A percentile compares a stretch with the other conserved stretches of the same genome.
These are phyloP conservation scores for Taphrina deformans DNA, from an alignment of 1,139 yeast species.

Conservation along the genomic window DNA sequence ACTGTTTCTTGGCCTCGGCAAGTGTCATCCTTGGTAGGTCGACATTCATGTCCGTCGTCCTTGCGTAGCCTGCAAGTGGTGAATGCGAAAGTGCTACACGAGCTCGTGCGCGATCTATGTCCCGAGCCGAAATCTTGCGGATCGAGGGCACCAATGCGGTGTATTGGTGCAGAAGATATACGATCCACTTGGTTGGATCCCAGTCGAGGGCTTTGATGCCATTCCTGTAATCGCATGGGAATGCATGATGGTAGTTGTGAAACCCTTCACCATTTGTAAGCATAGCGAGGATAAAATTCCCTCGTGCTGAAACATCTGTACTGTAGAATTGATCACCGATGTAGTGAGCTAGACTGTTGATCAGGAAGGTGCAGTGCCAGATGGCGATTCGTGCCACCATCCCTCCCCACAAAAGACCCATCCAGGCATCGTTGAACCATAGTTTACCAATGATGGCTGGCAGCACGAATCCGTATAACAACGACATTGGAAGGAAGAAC, in stretches of 20 bases:
- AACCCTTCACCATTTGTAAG: slow-evolving; percentile 99
- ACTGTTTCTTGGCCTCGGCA: slow-evolving; percentile 69
- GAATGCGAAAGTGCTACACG: slow-evolving; percentile 66
- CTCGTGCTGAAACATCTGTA: slow-evolving; percentile 98
- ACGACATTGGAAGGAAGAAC: slow-evolving; percentile 73
- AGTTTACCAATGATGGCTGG: slow-evolving; percentile 78
- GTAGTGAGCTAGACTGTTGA: slow-evolving; percentile 97
- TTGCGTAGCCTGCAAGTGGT: not conserved
- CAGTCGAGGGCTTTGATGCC: slow-evolving; percentile 98
- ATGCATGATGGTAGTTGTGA: slow-evolving; percentile 99
- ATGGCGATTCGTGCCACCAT: slow-evolving; percentile 75
- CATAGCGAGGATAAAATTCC: slow-evolving; percentile 87
- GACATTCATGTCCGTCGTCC: slow-evolving; percentile 53
- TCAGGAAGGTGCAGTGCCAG: slow-evolving; percentile 98
- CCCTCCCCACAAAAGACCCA: slow-evolving; percentile 92
- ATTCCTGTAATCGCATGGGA: slow-evolving; percentile 97
- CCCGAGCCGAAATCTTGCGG: slow-evolving; percentile 94
- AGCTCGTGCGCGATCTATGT: slow-evolving; percentile 75
- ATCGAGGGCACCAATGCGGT: slow-evolving; percentile 92
- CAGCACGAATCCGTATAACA: slow-evolving; percentile 63
- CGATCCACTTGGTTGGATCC: slow-evolving; percentile 83
- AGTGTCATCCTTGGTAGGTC: slow-evolving; percentile 90
- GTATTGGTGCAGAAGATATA: slow-evolving; percentile 79
- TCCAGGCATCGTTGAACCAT: slow-evolving; percentile 84
- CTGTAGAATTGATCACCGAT: slow-evolving; percentile 94